phyloP scores from a whole-genome alignment of 1,139 yeast genomes.

The Taphrina deformans region DNA sequence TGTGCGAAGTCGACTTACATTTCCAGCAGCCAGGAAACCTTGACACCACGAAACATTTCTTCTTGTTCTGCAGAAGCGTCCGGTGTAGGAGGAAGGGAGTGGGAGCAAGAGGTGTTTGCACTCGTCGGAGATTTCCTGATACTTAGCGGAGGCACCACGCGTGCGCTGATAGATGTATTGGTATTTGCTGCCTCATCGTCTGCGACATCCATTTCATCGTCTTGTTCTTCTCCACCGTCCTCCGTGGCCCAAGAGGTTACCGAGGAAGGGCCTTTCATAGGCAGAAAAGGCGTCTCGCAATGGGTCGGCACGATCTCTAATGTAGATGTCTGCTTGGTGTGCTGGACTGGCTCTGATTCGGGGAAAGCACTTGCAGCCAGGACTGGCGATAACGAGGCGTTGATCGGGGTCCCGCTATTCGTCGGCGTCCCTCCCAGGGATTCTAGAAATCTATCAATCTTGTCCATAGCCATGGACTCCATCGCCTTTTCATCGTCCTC shows the following conservation, averaged over 20 bases:
- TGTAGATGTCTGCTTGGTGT: neutral
- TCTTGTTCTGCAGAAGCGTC: neutral
- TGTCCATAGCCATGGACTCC: constrained; percentile 18
- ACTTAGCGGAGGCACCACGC: constrained; percentile 2
- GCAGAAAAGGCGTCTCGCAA: neutral
- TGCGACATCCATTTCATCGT: neutral
- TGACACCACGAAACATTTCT: constrained; percentile 27
- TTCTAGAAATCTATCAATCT: constrained; percentile 21
- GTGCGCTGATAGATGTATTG: neutral
- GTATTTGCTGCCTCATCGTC: neutral
- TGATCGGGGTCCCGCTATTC: neutral
- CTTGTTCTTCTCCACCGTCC: neutral
- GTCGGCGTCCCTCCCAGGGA: constrained; percentile 6
- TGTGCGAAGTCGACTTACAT: constrained; percentile 3
- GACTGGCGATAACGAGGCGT: constrained; percentile 1
- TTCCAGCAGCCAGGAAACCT: constrained; percentile 19
- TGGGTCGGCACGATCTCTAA: neutral
- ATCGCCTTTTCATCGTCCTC: constrained; percentile 20
- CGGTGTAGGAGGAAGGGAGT: neutral
- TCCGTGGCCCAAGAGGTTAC: neutral
- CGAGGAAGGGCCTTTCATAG: neutral
- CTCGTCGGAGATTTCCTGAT: neutral
- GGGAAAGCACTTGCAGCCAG: neutral
- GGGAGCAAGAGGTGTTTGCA: neutral
- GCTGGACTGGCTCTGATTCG: neutral